Percentiles rank a stretch among this genome's conserved stretches.
Conservation (phyloP, 169 alveolate genomes). For the Amoebophrya sp. region DNA sequence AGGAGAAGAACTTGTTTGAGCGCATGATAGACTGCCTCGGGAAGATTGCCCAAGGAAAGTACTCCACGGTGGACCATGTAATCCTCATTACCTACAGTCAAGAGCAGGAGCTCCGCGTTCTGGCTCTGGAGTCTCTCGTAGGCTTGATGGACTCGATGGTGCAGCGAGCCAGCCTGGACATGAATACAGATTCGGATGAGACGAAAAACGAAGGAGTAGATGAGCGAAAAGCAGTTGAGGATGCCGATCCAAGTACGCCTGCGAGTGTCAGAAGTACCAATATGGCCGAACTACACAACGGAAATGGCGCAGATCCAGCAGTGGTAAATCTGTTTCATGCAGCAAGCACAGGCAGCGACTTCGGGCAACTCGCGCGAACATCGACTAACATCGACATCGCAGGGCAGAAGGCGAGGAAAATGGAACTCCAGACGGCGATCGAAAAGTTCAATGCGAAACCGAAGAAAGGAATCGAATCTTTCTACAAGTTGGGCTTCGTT, state of each 20-base stretch:
- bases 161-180: not conserved
- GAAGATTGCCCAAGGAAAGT: slow-evolving; percentile 53
- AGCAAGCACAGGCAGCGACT: too few species aligned
- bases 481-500: slow-evolving; percentile 32
- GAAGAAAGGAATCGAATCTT: slow-evolving; percentile 32
- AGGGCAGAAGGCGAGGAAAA: slow-evolving; percentile 34
- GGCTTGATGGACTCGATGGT: slow-evolving; percentile 32
- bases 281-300: too few species aligned
- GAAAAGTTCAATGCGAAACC: slow-evolving; percentile 47
- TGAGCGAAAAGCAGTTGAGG: too few species aligned
- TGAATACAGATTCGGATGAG: too few species aligned
- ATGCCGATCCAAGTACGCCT: too few species aligned
- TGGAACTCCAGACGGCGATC: slow-evolving; percentile 19
- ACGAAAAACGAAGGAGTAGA: too few species aligned
- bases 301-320: too few species aligned
- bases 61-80: not conserved
- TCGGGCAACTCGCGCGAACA: too few species aligned
- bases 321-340: too few species aligned
- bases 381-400: not conserved
- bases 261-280: too few species aligned
- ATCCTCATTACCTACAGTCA: not conserved
- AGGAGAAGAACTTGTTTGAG: slow-evolving; percentile 50
- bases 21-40: slow-evolving; percentile 49
- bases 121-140: slow-evolving; percentile 42
- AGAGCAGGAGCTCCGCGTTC: slow-evolving; percentile 26